phyloP scores from a whole-genome alignment of 2,329 filamentous ascomycete genomes.

The Tricladium varicosporioides region DNA sequence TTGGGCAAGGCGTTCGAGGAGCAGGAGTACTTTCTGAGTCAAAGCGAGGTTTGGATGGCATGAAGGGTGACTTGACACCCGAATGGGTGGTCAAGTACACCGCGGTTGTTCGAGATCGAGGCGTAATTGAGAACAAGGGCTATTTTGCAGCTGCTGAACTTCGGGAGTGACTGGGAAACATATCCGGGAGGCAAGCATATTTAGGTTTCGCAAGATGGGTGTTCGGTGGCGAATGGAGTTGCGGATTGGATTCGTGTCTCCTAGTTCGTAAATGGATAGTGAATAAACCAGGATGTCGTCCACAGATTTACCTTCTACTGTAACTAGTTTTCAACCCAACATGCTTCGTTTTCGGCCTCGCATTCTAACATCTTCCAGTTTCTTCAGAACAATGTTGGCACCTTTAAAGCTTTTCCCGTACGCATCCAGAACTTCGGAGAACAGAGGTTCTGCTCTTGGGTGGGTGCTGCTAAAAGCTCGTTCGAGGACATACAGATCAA shows the following conservation, averaged over 20 bases:
- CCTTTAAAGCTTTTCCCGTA: constrained; percentile 77
- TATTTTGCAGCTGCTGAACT: constrained; percentile 89
- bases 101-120: constrained; percentile 87
- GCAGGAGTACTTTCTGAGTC: constrained; percentile 68
- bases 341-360: constrained; percentile 95
- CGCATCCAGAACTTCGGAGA: constrained; percentile 67
- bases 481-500: constrained; percentile 95
- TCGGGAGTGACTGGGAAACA: constrained; percentile 36
- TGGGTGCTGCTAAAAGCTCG: constrained; percentile 94
- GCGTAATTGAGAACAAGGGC: constrained; percentile 97
- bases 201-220: not conserved
- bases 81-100: constrained; percentile 98
- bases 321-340: constrained; percentile 61
- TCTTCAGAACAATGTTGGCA: constrained; percentile 70
- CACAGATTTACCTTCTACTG: not conserved
- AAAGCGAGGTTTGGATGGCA: constrained; percentile 47
- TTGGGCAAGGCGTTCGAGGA: constrained; percentile 70
- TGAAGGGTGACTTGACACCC: constrained; percentile 76
- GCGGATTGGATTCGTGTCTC: too few species aligned
- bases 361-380: constrained; percentile 88
- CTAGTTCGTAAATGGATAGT: too few species aligned
- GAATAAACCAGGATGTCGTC: too few species aligned
- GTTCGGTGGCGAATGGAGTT: not conserved
- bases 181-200: too few species aligned
- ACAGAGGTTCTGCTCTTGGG: constrained; percentile 76